Conservation (phyloP, 2,329 filamentous ascomycete species). For the Exophiala xenobiotica region DNA sequence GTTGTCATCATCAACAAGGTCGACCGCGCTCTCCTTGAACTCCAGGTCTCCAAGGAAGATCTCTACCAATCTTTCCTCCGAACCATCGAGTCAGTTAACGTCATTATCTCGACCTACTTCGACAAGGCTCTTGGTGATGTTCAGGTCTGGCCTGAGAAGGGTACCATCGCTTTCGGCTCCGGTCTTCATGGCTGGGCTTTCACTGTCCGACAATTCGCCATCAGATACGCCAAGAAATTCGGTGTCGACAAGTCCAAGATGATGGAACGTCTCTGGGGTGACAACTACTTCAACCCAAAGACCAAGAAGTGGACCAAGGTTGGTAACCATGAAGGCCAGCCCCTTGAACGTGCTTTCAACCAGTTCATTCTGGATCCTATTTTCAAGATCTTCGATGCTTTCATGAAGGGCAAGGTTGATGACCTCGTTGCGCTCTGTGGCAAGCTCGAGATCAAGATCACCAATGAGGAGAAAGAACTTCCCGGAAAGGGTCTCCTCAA, state of each 20-base stretch:
- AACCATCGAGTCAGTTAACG: conserved; percentile 99
- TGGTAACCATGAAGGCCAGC: conserved; percentile 78
- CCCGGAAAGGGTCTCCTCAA: conserved; percentile 98
- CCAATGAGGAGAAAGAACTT: conserved; percentile 80
- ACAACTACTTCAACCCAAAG: conserved; percentile 99
- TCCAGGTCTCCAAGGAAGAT: conserved; percentile 98
- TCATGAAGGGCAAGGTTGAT: conserved; percentile 99
- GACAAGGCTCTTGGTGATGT: conserved; percentile 96
- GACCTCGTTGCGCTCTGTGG: conserved; percentile 78
- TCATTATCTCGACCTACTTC: conserved; percentile 98
- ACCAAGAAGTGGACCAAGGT: conserved; percentile 99
- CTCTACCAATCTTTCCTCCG: conserved; percentile 99
- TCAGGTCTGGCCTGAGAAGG: conserved; percentile 97
- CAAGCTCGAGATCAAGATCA: conserved; percentile 95
- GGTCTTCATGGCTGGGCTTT: conserved; percentile 99
- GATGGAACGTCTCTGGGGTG: conserved; percentile 99
- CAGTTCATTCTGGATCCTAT: conserved; percentile 99
- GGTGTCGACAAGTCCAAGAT: conserved; percentile 99
- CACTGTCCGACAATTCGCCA: conserved; percentile 96
- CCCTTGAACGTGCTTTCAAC: conserved; percentile 97
- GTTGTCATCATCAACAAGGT: conserved; percentile 99
- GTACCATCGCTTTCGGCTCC: conserved; percentile 98
- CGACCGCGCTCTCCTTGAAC: conserved; percentile 97
- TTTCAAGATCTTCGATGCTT: conserved; percentile 94
- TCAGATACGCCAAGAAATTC: conserved; percentile 98